Conservation (phyloP, 139 green algal genomes). For the Closterium sp. region DNA sequence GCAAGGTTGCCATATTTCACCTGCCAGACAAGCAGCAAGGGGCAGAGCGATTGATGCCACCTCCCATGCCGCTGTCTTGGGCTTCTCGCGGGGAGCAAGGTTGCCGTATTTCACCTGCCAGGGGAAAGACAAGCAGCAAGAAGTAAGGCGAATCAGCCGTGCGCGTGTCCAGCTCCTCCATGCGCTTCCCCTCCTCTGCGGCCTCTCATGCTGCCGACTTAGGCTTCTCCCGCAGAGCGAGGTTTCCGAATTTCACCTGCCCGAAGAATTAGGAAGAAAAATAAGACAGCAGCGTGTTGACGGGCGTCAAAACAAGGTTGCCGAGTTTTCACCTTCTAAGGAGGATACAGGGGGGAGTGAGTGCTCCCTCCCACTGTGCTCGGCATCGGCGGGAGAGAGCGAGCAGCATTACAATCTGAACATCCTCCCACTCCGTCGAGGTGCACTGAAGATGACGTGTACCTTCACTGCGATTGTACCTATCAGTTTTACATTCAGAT, state of each 20-base stretch:
- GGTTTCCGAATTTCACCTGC: background rate
- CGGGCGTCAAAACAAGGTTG: too few species aligned
- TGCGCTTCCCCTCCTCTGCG: background rate
- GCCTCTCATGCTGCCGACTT: background rate
- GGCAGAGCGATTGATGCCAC: background rate
- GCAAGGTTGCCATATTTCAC: slow-evolving; percentile 31
- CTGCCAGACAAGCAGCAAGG: too few species aligned
- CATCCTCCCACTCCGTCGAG: too few species aligned
- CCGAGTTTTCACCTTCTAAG: too few species aligned
- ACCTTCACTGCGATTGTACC: too few species aligned
- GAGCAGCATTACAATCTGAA: too few species aligned
- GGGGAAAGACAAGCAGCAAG: too few species aligned
- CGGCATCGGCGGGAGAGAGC: too few species aligned
- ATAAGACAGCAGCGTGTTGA: background rate
- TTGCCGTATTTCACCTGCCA: slow-evolving; percentile 24
- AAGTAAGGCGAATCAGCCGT: slow-evolving; percentile 26
- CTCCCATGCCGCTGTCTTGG: background rate
- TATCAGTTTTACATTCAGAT: too few species aligned
- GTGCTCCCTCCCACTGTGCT: too few species aligned
- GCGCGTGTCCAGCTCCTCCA: slow-evolving; percentile 6
- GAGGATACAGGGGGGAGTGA: too few species aligned
- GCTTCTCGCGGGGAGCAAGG: background rate
- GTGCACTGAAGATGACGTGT: too few species aligned
- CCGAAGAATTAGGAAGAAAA: background rate
- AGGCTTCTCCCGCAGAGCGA: background rate